Conservation (phyloP, 1,284 basidiomycete genomes). For the Ceratobasidium sp. region DNA sequence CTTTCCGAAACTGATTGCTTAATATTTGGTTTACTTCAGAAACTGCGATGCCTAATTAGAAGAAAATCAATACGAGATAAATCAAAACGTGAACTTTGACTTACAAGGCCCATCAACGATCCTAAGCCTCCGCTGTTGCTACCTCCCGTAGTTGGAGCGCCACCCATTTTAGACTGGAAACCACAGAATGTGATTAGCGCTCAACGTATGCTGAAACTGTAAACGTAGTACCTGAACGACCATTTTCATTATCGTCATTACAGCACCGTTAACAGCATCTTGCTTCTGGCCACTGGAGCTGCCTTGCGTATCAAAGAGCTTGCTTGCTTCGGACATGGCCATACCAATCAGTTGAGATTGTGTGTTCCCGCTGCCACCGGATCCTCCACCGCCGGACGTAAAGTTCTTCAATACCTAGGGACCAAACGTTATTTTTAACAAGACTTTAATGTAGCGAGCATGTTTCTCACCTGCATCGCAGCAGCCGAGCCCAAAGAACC, state of each 20-base stretch:
- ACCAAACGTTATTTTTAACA: background rate
- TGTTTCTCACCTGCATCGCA: conserved; percentile 68
- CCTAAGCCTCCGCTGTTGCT: conserved; percentile 52
- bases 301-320: conserved; percentile 75
- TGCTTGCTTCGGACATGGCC: conserved; percentile 82
- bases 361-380: conserved; percentile 51
- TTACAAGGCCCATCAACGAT: conserved; percentile 64
- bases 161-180: conserved; percentile 48
- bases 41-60: conserved; percentile 42
- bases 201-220: no score
- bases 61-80: background rate
- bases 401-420: conserved; percentile 70
- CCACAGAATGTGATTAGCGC: background rate
- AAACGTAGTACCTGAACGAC: conserved; percentile 59
- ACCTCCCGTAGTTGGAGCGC: conserved; percentile 40
- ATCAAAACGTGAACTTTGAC: conserved; percentile 42
- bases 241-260: conserved; percentile 85
- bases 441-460: background rate
- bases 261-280: conserved; percentile 82
- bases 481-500: conserved; percentile 77
- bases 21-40: background rate
- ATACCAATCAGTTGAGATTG: conserved; percentile 73
- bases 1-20: no score
- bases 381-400: conserved; percentile 59
- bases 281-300: conserved; percentile 75